Evolutionary conservation across 2,329 filamentous ascomycete genomes (phyloP).

Genomic region (Pezicula rhizophila): DNA sequence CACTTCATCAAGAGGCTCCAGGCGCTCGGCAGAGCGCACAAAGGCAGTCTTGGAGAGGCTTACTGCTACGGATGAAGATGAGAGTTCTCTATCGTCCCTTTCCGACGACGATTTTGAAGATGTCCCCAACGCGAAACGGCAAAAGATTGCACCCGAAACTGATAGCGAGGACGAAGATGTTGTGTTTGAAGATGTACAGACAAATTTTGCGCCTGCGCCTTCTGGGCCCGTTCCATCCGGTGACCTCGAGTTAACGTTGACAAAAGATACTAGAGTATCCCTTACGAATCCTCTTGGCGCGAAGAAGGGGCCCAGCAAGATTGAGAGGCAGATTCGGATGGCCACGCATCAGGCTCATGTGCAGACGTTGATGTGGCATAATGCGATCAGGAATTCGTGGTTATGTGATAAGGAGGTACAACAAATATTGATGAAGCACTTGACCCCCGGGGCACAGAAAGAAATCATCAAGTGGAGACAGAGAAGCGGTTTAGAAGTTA

Average conservation of each 20-base stretch:
- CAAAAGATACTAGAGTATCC: conserved; percentile 51
- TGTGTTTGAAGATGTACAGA: conserved; percentile 55
- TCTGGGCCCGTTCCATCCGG: conserved; percentile 48
- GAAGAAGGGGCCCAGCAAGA: conserved; percentile 82
- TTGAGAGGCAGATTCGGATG: conserved; percentile 71
- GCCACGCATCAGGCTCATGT: conserved; percentile 87
- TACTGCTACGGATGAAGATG: conserved; percentile 36
- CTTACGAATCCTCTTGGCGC: conserved; percentile 53
- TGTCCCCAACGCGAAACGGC: conserved; percentile 36
- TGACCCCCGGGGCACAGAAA: conserved; percentile 53
- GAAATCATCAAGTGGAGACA: conserved; percentile 70
- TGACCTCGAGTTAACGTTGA: conserved; percentile 69
- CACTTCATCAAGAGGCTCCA: conserved; percentile 10
- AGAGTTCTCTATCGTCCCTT: conserved; percentile 26
- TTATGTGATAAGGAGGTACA: conserved; percentile 72
- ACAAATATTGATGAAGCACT: conserved; percentile 65
- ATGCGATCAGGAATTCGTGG: conserved; percentile 79
- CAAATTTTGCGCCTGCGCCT: conserved; percentile 25
- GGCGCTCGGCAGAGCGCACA: conserved; percentile 35
- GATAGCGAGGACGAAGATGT: conserved; percentile 57
- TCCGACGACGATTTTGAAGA: conserved; percentile 51
- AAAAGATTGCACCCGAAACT: conserved; percentile 36
- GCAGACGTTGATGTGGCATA: conserved; percentile 82
- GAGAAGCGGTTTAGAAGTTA: conserved; percentile 54
- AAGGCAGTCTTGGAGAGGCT: conserved; percentile 38